phyloP scores from a whole-genome alignment of 192 early-diverging fungal species.

The Neocallimastix lanati region DNA sequence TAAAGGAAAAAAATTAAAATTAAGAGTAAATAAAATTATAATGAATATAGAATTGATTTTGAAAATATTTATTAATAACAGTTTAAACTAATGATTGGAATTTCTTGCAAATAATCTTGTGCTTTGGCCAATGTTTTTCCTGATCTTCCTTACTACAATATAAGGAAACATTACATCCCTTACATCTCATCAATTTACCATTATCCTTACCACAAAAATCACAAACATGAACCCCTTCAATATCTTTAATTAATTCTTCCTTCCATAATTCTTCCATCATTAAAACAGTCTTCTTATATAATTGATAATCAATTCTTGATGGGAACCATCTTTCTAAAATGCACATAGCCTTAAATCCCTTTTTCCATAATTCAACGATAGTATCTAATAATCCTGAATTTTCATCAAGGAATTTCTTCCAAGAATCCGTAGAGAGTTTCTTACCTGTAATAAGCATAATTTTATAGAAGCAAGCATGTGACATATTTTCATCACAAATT shows the following conservation, averaged over 20 bases:
- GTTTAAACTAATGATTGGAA: not conserved
- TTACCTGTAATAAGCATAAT: not conserved
- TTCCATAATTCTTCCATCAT: not conserved
- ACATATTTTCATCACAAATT: not conserved
- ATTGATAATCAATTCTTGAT: not conserved
- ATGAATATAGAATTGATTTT: too few relatives aligned
- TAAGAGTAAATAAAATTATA: too few relatives aligned
- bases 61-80: too few relatives aligned
- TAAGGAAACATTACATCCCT: not conserved
- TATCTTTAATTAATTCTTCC: not conserved
- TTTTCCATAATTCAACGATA: not conserved
- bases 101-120: not conserved
- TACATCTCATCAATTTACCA: not conserved
- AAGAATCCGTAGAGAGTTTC: not conserved
- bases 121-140: not conserved
- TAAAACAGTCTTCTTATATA: not conserved
- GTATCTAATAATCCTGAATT: not conserved
- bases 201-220: not conserved
- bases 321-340: not conserved
- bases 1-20: too few relatives aligned
- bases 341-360: not conserved
- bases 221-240: not conserved
- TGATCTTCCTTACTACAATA: not conserved
- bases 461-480: not conserved
- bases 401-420: not conserved